Percentiles rank a stretch among this genome's conserved stretches.
These are phyloP conservation scores for Polytrichum formosum DNA, from an alignment of 225 moss, liverwort and hornwort genomes.

Conservation along the genomic window DNA sequence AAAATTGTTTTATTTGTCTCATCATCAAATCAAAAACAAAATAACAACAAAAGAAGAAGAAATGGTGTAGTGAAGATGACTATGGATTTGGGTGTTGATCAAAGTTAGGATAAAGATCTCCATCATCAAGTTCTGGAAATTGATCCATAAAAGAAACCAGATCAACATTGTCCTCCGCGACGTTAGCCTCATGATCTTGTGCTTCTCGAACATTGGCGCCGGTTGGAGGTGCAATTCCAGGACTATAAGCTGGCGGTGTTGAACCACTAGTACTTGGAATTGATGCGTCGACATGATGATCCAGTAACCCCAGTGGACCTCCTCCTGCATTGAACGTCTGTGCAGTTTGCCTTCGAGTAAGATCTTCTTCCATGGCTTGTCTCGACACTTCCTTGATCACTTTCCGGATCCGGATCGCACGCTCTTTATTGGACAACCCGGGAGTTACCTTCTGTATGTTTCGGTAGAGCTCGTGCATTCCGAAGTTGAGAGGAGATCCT, in stretches of 20 bases:
- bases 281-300: background rate
- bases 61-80: no score
- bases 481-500: conserved; percentile 20
- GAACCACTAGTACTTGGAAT: background rate
- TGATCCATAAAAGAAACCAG: no score
- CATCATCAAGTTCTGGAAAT: no score
- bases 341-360: background rate
- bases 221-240: background rate
- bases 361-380: conserved; percentile 16
- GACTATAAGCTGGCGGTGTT: background rate
- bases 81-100: no score
- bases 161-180: no score
- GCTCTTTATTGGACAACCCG: background rate
- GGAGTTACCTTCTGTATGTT: background rate
- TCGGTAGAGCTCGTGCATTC: conserved; percentile 5
- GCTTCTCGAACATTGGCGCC: background rate
- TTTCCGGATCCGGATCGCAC: background rate
- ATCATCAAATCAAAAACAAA: no score
- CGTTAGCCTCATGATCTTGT: background rate
- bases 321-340: background rate
- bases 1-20: no score
- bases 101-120: no score
- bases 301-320: background rate
- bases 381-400: conserved; percentile 13
- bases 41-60: no score